Evolutionary conservation across 2,329 filamentous ascomycete species (phyloP).

Genomic region (Penicillium sp.): DNA sequence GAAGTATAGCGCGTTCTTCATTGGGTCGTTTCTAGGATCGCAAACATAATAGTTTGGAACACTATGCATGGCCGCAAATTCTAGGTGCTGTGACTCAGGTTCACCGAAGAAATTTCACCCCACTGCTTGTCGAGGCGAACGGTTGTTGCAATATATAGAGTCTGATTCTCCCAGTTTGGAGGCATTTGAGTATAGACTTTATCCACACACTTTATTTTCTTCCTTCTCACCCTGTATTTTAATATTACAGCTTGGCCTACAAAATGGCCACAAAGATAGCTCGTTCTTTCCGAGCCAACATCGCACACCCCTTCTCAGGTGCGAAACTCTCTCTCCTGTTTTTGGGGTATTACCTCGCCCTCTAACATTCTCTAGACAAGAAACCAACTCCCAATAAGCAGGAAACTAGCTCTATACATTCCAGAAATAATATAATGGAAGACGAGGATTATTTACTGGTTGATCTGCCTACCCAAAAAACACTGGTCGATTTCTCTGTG

Average conservation of each 20-base stretch:
- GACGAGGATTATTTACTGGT: slow-evolving; percentile 25
- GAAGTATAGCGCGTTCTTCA: slow-evolving; percentile 20
- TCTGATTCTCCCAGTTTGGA: background rate
- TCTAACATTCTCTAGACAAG: slow-evolving; percentile 19
- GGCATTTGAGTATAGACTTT: slow-evolving; percentile 2
- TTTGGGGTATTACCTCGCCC: background rate
- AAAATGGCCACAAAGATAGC: slow-evolving; percentile 13
- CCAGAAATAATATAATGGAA: background rate
- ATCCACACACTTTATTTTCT: slow-evolving; percentile 1
- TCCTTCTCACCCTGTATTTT: background rate
- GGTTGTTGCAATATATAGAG: slow-evolving; percentile 18
- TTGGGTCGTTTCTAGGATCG: slow-evolving; percentile 19
- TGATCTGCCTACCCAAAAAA: slow-evolving; percentile 24
- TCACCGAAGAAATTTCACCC: slow-evolving; percentile 11
- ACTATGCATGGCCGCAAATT: slow-evolving; percentile 16
- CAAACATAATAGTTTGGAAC: slow-evolving; percentile 21
- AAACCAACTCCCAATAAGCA: slow-evolving; percentile 4
- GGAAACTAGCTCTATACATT: slow-evolving; percentile 4
- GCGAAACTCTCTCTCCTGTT: background rate
- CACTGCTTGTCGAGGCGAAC: background rate
- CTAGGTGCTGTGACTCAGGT: slow-evolving; percentile 26
- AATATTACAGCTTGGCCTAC: background rate
- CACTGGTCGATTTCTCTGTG: slow-evolving; percentile 32
- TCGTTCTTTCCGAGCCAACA: slow-evolving; percentile 8
- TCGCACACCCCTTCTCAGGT: slow-evolving; percentile 20